A percentile compares a stretch with the other conserved stretches of the same genome.
phyloP scores from a whole-genome alignment of 352 stramenopile species.

The Pseudoperonospora humuli region DNA sequence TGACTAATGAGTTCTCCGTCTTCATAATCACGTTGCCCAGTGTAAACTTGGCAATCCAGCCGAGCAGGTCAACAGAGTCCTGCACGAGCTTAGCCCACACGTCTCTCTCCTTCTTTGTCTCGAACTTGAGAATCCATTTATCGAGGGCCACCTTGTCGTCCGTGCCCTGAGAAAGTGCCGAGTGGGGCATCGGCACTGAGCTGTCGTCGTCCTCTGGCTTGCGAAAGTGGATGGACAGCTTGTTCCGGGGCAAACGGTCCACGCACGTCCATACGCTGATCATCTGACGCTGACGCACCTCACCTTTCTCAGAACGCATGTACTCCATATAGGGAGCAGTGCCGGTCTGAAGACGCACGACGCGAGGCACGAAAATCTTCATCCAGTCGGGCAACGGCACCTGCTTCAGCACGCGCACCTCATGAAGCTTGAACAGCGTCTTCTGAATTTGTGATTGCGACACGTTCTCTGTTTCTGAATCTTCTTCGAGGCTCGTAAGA shows the following conservation, averaged over 20 bases:
- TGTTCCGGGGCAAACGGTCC: slow-evolving; percentile 60
- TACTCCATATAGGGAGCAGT: slow-evolving; percentile 63
- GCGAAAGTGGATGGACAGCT: slow-evolving; percentile 59
- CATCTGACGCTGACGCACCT: slow-evolving; percentile 55
- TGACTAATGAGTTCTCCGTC: slow-evolving; percentile 42
- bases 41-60: slow-evolving; percentile 68
- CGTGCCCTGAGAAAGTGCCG: slow-evolving; percentile 8
- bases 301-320: slow-evolving; percentile 38
- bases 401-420: slow-evolving; percentile 58
- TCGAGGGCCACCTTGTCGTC: slow-evolving; percentile 27
- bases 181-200: slow-evolving; percentile 2
- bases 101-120: slow-evolving; percentile 65
- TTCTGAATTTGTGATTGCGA: slow-evolving; percentile 43
- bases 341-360: slow-evolving; percentile 54
- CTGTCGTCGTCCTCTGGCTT: slow-evolving; percentile 23
- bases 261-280: slow-evolving; percentile 49
- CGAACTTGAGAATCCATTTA: slow-evolving; percentile 67
- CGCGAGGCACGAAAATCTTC: slow-evolving; percentile 64
- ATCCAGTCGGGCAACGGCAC: slow-evolving; percentile 60
- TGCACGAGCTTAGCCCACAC: slow-evolving; percentile 53
- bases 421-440: slow-evolving; percentile 40
- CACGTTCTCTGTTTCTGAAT: slow-evolving; percentile 17
- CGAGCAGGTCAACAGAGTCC: slow-evolving; percentile 52
- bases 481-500: slow-evolving; percentile 27
- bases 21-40: slow-evolving; percentile 48